Conservation (phyloP, 768 basidiomycete genomes). For the Podaxis pistillaris region DNA sequence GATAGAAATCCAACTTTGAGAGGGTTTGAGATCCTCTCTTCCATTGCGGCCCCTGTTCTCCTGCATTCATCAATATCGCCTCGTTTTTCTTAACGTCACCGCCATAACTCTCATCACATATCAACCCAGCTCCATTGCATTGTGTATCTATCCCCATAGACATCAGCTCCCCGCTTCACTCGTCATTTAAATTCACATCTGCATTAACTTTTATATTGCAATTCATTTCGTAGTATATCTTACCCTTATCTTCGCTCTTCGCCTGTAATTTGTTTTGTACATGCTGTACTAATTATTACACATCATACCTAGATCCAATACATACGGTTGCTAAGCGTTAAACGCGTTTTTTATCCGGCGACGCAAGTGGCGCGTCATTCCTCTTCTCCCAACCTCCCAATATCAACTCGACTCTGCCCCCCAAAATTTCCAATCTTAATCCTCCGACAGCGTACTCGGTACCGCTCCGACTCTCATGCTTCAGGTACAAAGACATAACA, state of each 20-base stretch:
- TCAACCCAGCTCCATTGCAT: neutral
- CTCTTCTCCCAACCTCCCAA: neutral
- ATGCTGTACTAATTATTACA: neutral
- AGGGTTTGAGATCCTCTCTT: constrained; percentile 5
- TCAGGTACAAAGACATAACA: neutral
- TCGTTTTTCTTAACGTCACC: neutral
- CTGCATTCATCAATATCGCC: neutral
- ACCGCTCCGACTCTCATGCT: neutral
- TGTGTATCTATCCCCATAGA: neutral
- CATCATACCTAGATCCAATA: neutral
- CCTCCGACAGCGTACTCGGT: neutral
- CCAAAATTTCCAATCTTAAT: neutral
- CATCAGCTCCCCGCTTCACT: neutral
- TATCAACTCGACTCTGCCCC: neutral
- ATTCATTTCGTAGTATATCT: constrained; percentile 16
- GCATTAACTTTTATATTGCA: neutral
- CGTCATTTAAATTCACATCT: neutral
- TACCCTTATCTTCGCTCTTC: constrained; percentile 15
- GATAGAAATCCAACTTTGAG: constrained; percentile 9
- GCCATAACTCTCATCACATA: neutral
- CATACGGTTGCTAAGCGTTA: neutral
- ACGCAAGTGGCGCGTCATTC: neutral
- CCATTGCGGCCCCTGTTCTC: neutral
- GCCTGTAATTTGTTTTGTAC: neutral
- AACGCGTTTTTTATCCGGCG: neutral